Percentiles rank a stretch among this genome's conserved stretches.
Conservation (phyloP, 1,284 basidiomycete species). For the Irpex lacteus region DNA sequence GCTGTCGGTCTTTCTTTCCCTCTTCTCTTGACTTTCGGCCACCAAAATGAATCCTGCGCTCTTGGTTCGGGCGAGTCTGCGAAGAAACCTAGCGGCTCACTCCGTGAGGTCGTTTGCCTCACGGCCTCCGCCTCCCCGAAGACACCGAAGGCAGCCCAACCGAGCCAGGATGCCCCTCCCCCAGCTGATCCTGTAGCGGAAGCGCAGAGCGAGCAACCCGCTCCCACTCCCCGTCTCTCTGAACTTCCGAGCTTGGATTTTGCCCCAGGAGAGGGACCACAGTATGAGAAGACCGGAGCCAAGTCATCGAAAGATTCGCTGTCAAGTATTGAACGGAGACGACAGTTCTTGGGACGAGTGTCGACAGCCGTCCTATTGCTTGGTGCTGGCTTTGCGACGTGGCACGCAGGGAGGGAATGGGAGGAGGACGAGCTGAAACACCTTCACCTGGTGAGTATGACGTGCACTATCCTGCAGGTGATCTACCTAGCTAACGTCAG, state of each 20-base stretch:
- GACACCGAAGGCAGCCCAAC: slow-evolving; percentile 13
- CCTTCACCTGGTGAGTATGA: slow-evolving; percentile 38
- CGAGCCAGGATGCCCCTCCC: slow-evolving; percentile 10
- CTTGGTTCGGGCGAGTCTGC: slow-evolving; percentile 13
- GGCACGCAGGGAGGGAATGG: slow-evolving; percentile 33
- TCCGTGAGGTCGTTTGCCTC: slow-evolving; percentile 25
- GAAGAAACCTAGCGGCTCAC: slow-evolving; percentile 15
- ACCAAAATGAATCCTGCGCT: slow-evolving; percentile 16
- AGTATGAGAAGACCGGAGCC: slow-evolving; percentile 56
- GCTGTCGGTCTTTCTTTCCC: not conserved
- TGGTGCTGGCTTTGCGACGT: slow-evolving; percentile 44
- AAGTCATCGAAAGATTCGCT: slow-evolving; percentile 68
- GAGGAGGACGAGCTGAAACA: slow-evolving; percentile 33
- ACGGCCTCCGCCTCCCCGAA: slow-evolving; percentile 21
- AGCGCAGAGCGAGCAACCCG: slow-evolving; percentile 5
- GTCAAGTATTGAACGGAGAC: slow-evolving; percentile 69
- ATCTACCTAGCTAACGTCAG: slow-evolving; percentile 13
- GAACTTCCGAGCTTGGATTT: slow-evolving; percentile 30
- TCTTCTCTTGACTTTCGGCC: not conserved
- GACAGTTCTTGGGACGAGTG: slow-evolving; percentile 53
- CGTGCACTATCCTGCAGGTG: not conserved
- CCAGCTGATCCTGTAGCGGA: slow-evolving; percentile 12
- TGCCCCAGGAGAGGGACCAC: slow-evolving; percentile 21
- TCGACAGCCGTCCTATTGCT: slow-evolving; percentile 42
- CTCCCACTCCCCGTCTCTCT: slow-evolving; percentile 10